phyloP scores from a whole-genome alignment of 169 alveolate species.

The Plasmodium yoelii region DNA sequence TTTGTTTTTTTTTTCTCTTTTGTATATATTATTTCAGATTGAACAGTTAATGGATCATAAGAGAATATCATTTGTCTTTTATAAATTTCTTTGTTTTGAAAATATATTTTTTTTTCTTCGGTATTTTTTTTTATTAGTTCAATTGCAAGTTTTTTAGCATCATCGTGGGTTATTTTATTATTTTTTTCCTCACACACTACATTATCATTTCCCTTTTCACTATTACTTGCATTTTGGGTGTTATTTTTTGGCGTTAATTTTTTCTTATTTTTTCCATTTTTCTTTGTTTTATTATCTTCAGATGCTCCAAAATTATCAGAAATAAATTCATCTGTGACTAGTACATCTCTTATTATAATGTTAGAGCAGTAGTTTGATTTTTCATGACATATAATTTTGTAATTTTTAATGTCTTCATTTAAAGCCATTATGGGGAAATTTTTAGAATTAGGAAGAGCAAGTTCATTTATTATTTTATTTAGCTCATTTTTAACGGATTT shows the following conservation, averaged over 20 bases:
- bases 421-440: slow-evolving; percentile 70
- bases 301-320: slow-evolving; percentile 21
- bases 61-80: slow-evolving; percentile 85
- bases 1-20: background rate
- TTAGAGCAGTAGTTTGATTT: slow-evolving; percentile 32
- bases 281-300: slow-evolving; percentile 5
- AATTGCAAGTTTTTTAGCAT: background rate
- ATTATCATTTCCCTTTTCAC: background rate
- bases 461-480: slow-evolving; percentile 40
- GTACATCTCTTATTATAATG: slow-evolving; percentile 63
- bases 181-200: background rate
- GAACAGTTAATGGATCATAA: slow-evolving; percentile 83
- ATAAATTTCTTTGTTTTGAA: slow-evolving; percentile 55
- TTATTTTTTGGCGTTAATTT: background rate
- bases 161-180: background rate
- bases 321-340: slow-evolving; percentile 58
- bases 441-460: slow-evolving; percentile 58
- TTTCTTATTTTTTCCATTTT: slow-evolving; percentile 9
- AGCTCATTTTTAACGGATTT: slow-evolving; percentile 51
- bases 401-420: slow-evolving; percentile 64
- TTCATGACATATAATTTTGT: slow-evolving; percentile 36
- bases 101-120: slow-evolving; percentile 34
- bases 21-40: slow-evolving; percentile 79
- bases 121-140: slow-evolving; percentile 7
- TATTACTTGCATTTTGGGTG: background rate